Percentiles rank a stretch among this genome's conserved stretches.
These are phyloP conservation scores for Trichomonascus vanleenenianus DNA, from an alignment of 805 yeast species.

Conservation along the genomic window DNA sequence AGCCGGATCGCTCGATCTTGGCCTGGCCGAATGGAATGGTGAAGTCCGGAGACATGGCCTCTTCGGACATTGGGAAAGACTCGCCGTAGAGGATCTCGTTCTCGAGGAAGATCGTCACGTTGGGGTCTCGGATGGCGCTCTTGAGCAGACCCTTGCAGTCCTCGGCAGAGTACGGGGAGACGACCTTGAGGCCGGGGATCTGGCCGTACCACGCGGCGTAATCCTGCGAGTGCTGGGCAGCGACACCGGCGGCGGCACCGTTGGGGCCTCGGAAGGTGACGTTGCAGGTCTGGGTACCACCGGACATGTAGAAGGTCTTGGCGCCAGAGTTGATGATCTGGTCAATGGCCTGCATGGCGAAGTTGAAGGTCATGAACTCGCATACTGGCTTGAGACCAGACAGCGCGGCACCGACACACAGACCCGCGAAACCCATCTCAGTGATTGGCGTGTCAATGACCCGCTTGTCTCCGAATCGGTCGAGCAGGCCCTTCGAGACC, in stretches of 20 bases:
- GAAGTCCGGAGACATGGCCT: slow-evolving; percentile 80
- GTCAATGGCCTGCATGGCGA: slow-evolving; percentile 99
- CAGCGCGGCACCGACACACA: slow-evolving; percentile 93
- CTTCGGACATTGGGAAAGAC: slow-evolving; percentile 81
- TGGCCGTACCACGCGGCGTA: slow-evolving; percentile 97
- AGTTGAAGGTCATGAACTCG: slow-evolving; percentile 98
- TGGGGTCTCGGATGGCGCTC: slow-evolving; percentile 97
- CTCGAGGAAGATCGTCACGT: slow-evolving; percentile 93
- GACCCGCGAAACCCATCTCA: slow-evolving; percentile 97
- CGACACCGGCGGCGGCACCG: slow-evolving; percentile 99
- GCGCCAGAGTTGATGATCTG: slow-evolving; percentile 98
- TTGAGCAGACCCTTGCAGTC: slow-evolving; percentile 93
- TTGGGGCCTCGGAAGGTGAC: slow-evolving; percentile 98
- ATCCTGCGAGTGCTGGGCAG: slow-evolving; percentile 98
- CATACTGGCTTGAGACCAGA: slow-evolving; percentile 94
- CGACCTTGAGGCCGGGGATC: slow-evolving; percentile 95
- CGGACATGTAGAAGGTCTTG: slow-evolving; percentile 97
- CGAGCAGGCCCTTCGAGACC: slow-evolving; percentile 90
- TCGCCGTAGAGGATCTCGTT: slow-evolving; percentile 95
- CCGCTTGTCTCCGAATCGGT: slow-evolving; percentile 90
- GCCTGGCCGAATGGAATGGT: slow-evolving; percentile 93
- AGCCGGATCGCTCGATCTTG: slow-evolving; percentile 88
- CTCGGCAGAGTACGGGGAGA: slow-evolving; percentile 92
- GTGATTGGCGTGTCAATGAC: slow-evolving; percentile 96
- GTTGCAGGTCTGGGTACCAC: slow-evolving; percentile 96